Base-by-base conservation (phyloP, 306 rosid genomes). In the Medicago arabica region DNA sequence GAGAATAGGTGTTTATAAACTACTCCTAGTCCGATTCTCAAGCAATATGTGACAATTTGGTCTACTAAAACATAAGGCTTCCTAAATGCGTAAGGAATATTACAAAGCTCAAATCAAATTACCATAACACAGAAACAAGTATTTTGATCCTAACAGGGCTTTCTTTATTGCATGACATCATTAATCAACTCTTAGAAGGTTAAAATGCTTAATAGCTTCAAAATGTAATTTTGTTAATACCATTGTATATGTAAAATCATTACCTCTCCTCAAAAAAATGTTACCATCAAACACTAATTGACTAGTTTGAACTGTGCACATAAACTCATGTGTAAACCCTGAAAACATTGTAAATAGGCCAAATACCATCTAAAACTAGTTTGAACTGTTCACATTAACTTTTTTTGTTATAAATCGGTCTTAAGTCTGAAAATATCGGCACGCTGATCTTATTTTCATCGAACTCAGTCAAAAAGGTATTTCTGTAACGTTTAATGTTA, bases 101-200 rank as follows among this genome's bases (percentile, higher is more conserved):
- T 36, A 69, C 8, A 7, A 82, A 75, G 28, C 14, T 49, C 41
- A 67, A 69, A 59, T 49, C 41, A 67, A 69, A 59, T 75, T 39
- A 70, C 40, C 72, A 70, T 21, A 68, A 16, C 41, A 51, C 9
- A 61, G 1, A 57, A 79, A 75, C 13, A 47, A 69, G 72, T 17
- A 53, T 62, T 31, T 38, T 39, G 41, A 47, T 46, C 57, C 16
- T 2, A 51, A 51, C 21, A 55, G 4, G 74, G 39, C 47, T 65
- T 11, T n/a, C n/a, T n/a, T 57, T 59, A 74, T 44, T 9, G 34
- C 57, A 73, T 16, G 11, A 8, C 10, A 72, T 72, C 47, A 49
- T 49, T 9, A 15, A 49, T 8, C 55, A 15, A 54, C 14, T 70
- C 63, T 15, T 69, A 69, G 61, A 49, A 74, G 73, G 28, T 61